Evolutionary conservation across 1,284 basidiomycete genomes (phyloP).

Genomic region (Trametes hirsuta): DNA sequence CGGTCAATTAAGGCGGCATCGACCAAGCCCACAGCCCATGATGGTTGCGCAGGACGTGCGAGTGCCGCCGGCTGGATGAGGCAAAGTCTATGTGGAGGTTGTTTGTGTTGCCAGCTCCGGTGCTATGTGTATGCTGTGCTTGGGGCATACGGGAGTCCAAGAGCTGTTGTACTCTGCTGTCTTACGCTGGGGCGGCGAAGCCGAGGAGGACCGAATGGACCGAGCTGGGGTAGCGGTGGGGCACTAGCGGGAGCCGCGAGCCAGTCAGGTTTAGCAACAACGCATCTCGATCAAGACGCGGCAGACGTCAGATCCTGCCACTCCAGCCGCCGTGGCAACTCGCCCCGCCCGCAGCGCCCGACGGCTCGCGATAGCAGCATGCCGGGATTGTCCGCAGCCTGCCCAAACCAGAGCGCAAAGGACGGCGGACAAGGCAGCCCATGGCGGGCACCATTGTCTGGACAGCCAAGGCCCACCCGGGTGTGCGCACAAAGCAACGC

Average conservation of each 20-base stretch:
- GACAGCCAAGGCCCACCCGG: not conserved
- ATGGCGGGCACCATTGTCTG: not conserved
- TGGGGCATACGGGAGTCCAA: no score
- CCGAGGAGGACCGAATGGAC: not conserved
- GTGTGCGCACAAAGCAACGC: slow-evolving; percentile 9
- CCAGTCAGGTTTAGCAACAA: slow-evolving; percentile 9
- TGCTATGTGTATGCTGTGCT: no score
- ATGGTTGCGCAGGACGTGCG: not conserved
- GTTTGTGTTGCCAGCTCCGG: not conserved
- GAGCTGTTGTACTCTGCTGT: not conserved
- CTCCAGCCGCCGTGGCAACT: slow-evolving; percentile 13
- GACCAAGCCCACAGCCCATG: not conserved
- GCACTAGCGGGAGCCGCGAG: not conserved
- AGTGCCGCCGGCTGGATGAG: not conserved
- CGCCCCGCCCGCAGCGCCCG: not conserved
- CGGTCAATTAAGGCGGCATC: no score
- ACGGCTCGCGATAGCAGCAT: not conserved
- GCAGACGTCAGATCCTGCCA: slow-evolving; percentile 6
- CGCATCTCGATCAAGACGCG: slow-evolving; percentile 10
- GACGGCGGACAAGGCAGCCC: not conserved
- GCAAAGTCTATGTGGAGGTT: not conserved
- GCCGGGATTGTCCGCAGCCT: not conserved
- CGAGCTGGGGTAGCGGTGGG: not conserved
- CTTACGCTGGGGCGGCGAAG: not conserved
- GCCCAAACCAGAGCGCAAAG: not conserved